Conservation (phyloP, 768 basidiomycete genomes). For the Agrocybe praecox region DNA sequence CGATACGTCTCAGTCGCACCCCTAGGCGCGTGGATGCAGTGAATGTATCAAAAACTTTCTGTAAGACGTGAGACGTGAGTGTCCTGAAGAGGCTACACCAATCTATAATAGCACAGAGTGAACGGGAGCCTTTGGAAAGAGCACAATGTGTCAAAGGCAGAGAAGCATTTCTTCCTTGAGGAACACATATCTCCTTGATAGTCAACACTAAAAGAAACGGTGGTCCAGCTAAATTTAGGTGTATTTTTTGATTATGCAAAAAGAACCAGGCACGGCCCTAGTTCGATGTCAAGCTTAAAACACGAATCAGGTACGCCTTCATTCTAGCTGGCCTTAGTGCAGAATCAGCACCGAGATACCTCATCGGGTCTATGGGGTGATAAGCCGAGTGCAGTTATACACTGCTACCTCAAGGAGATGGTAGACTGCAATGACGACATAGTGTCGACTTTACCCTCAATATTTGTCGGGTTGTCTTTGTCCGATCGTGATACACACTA, state of each 20-base stretch:
- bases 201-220: too few relatives aligned
- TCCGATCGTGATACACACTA: too few relatives aligned
- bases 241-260: too few relatives aligned
- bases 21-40: conserved; percentile 2
- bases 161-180: neutral
- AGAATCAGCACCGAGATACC: too few relatives aligned
- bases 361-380: too few relatives aligned
- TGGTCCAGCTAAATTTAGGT: too few relatives aligned
- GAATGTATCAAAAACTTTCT: neutral
- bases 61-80: conserved; percentile 3
- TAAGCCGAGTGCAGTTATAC: too few relatives aligned
- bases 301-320: neutral
- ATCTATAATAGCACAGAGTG: neutral
- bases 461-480: neutral
- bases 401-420: neutral
- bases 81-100: neutral
- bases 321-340: too few relatives aligned
- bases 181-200: neutral
- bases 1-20: conserved; percentile 12
- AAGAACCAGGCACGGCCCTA: too few relatives aligned
- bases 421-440: neutral
- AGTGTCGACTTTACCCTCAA: neutral
- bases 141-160: neutral
- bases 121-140: neutral
- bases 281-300: neutral